phyloP scores from a whole-genome alignment of 352 stramenopile species.

The Phytophthora fragariae region DNA sequence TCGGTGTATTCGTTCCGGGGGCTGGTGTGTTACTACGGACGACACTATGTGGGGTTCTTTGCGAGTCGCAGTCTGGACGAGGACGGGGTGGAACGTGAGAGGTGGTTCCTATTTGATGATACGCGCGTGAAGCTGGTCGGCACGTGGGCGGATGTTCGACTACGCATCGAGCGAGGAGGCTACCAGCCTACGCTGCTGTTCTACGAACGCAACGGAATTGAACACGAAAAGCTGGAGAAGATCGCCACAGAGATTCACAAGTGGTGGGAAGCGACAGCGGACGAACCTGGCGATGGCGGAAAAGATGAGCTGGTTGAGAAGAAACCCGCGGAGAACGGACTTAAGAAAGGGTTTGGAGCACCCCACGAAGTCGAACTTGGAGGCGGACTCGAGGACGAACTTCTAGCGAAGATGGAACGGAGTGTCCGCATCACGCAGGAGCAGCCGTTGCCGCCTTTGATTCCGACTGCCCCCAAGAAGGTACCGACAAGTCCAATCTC shows the following conservation, averaged over 20 bases:
- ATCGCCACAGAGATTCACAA: conserved; percentile 76
- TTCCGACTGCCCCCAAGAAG: conserved; percentile 7
- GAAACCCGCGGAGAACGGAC: conserved; percentile 18
- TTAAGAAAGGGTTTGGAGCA: conserved; percentile 32
- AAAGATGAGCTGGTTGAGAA: conserved; percentile 22
- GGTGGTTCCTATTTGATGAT: conserved; percentile 89
- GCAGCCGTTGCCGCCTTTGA: conserved; percentile 25
- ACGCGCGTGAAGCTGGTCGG: conserved; percentile 82
- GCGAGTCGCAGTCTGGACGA: conserved; percentile 66
- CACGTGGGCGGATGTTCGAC: conserved; percentile 74
- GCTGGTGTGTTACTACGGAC: conserved; percentile 88
- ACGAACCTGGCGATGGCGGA: conserved; percentile 25
- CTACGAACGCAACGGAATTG: conserved; percentile 79
- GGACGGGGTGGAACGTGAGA: conserved; percentile 57
- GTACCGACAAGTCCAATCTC: conserved; percentile 64
- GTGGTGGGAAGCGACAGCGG: conserved; percentile 73
- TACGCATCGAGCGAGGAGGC: conserved; percentile 74
- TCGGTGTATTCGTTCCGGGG: conserved; percentile 77
- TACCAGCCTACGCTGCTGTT: conserved; percentile 88
- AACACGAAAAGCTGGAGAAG: conserved; percentile 67
- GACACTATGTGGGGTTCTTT: conserved; percentile 89
- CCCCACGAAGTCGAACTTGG: conserved; percentile 41
- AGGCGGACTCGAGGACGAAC: conserved; percentile 35
- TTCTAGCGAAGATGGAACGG: conserved; percentile 45
- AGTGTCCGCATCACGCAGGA: conserved; percentile 42